phyloP scores from a whole-genome alignment of 176 grass and related monocot species.

The Chloris gayana region DNA sequence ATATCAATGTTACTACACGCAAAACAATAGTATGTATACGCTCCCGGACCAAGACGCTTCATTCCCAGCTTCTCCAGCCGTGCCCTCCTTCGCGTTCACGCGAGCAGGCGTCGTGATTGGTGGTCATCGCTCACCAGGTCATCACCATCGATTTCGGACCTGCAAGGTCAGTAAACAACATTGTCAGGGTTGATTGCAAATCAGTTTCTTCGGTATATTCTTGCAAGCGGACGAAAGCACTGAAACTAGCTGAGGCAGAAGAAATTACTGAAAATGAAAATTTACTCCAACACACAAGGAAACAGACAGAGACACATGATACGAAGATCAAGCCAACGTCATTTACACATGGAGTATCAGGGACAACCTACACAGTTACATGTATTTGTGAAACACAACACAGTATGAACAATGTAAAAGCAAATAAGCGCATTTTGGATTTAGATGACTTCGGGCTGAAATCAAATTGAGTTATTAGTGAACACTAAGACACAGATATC shows the following conservation, averaged over 20 bases:
- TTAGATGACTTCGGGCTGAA: background rate
- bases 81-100: background rate
- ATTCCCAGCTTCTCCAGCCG: constrained; percentile 47
- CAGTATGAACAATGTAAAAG: background rate
- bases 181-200: background rate
- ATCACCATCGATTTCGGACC: constrained; percentile 24
- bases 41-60: constrained; percentile 70
- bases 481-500: too few species aligned
- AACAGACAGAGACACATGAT: too few species aligned
- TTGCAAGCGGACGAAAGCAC: background rate
- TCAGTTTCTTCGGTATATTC: too few species aligned
- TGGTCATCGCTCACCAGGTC: background rate
- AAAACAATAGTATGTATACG: constrained; percentile 46
- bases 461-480: background rate
- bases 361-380: background rate
- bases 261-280: background rate
- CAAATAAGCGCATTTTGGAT: background rate
- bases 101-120: constrained; percentile 18
- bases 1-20: constrained; percentile 11
- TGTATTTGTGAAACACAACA: background rate
- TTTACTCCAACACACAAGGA: too few species aligned
- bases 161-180: constrained; percentile 10
- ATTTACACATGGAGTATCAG: background rate
- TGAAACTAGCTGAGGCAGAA: background rate
- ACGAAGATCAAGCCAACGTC: background rate